phyloP scores from a whole-genome alignment of 148 eudicot species.

The Agrostemma githago region DNA sequence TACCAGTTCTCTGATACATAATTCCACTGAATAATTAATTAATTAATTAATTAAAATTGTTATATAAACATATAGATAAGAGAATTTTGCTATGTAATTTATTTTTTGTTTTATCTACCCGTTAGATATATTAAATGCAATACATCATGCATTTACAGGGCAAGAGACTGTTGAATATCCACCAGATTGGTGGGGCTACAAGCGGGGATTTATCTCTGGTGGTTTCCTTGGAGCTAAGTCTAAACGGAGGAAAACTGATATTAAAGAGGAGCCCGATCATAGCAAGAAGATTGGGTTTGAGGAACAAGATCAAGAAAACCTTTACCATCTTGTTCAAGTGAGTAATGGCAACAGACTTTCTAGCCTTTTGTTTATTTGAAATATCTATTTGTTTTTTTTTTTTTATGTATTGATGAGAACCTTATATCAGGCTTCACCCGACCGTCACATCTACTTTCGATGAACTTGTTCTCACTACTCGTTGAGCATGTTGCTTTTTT shows the following conservation, averaged over 20 bases:
- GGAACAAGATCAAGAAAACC: constrained; percentile 94
- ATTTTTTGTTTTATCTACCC: background rate
- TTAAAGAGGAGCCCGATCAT: constrained; percentile 28
- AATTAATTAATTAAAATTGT: no score
- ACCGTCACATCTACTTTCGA: background rate
- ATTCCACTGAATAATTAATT: no score
- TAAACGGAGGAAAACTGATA: constrained; percentile 50
- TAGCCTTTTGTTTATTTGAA: background rate
- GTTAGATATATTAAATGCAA: background rate
- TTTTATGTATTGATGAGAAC: background rate
- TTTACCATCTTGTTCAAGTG: constrained; percentile 87
- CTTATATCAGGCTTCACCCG: background rate
- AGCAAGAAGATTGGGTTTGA: constrained; percentile 54
- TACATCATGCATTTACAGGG: constrained; percentile 30
- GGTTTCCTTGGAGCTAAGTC: constrained; percentile 81
- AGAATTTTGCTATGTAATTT: background rate
- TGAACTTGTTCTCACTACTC: background rate
- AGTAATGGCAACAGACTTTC: constrained; percentile 17
- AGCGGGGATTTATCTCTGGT: constrained; percentile 72
- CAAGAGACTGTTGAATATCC: constrained; percentile 37
- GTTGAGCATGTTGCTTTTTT: background rate
- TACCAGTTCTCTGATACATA: no score
- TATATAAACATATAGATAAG: no score
- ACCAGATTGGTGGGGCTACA: constrained; percentile 89
- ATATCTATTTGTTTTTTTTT: background rate